Percentiles rank a stretch among this genome's conserved stretches.
Conservation (phyloP, 2,329 filamentous ascomycete species). For the Trichoderma breve region DNA sequence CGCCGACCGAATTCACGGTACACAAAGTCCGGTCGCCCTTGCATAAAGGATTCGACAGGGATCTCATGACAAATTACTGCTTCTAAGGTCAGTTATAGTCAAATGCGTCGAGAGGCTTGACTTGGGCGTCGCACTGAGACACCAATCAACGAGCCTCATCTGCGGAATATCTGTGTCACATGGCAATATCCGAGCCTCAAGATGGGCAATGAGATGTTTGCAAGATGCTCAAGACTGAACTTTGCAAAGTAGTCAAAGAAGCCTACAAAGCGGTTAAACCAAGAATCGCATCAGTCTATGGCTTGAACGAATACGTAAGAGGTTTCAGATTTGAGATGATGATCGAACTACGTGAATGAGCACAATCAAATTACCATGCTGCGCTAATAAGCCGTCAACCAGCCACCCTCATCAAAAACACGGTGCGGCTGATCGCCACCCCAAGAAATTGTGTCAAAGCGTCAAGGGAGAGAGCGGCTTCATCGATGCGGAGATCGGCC, state of each 20-base stretch:
- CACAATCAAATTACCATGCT: not conserved
- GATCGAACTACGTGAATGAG: not conserved
- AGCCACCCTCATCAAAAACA: not conserved
- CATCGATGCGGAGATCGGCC: conserved; percentile 4
- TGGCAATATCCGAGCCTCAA: not conserved
- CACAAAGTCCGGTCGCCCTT: not conserved
- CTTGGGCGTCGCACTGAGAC: not conserved
- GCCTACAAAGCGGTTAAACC: not conserved
- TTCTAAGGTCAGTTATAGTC: not conserved
- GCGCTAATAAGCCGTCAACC: not conserved
- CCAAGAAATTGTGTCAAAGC: not conserved
- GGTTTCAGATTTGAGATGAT: not conserved
- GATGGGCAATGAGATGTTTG: too few relatives aligned
- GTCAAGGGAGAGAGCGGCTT: conserved; percentile 3
- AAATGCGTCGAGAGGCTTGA: not conserved
- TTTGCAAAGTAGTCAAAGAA: not conserved
- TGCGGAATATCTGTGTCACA: not conserved
- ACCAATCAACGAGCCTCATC: not conserved
- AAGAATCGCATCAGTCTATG: not conserved
- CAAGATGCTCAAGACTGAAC: not conserved
- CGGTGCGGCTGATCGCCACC: not conserved
- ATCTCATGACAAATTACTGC: not conserved
- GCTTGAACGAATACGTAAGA: not conserved
- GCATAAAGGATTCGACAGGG: not conserved
- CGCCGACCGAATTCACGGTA: not conserved